Base-by-base conservation (phyloP, 768 basidiomycete species). In the Amanita molliuscula region DNA sequence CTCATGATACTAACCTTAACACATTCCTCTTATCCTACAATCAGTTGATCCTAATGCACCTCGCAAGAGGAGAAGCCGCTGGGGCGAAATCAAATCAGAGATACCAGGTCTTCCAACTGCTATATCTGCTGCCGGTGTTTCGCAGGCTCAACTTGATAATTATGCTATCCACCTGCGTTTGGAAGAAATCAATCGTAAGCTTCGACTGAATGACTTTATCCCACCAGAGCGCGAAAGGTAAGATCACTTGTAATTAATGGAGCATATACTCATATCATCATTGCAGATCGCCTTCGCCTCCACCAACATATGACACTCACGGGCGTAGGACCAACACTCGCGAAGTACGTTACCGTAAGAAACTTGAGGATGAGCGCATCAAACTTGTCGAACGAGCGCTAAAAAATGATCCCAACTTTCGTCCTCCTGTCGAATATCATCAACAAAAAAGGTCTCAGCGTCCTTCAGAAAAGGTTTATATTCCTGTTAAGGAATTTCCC, bases 401-500 rank as follows among this genome's bases (percentile, higher is more conserved):
- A 81, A 95, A 95, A 68, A 88, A 89, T 54, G 96, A 99, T 61
- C 96, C 96, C 15, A 94, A 93, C 62, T 99, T 95, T 75, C 89
- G 88, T 36, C 93, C 96, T 48, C 96, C 96, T 8, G 86, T 91
- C 50, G 96, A 99, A 66, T 95, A 97, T 62, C 88, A 91, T 55
- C 88, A 92, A 64, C 85, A 92, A 63, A 95, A 96, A 67, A 85
- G 92, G 28, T 89, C 88, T 36, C 88, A 89, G 52, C 81, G 92
- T 42, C 94, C 95, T 11, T 88, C 88, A 29, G 96, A 99, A 53
- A 98, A 98, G 69, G 96, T 99, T 54, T 99, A 98, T 65, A 97
- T 99, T 53, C 96, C 96, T 35, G 94, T 97, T 64, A 98, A 99
- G 66, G 96, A 99, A 68, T 99, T 99, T 59, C 96, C 96, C 1